Conservation (phyloP, 768 basidiomycete species). For the Peribolospora baueri region DNA sequence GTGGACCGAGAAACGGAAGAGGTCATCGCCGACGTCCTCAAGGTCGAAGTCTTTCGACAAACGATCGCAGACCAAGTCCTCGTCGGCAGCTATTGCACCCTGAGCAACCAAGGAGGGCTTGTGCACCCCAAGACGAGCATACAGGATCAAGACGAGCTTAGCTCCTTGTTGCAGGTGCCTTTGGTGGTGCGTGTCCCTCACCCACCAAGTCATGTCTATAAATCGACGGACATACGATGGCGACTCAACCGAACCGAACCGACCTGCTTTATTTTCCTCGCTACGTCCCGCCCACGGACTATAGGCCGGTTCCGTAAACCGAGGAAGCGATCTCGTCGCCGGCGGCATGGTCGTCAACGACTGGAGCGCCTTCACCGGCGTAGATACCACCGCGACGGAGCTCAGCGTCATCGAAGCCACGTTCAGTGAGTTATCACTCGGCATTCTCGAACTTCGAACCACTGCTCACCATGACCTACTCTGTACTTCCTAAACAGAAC, state of each 20-base stretch:
- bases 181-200: constrained; percentile 44
- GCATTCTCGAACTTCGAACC: too few relatives aligned
- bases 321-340: constrained; percentile 92
- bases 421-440: constrained; percentile 24
- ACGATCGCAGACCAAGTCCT: constrained; percentile 91
- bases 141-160: constrained; percentile 92
- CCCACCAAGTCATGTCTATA: too few relatives aligned
- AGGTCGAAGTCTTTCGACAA: constrained; percentile 96
- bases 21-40: constrained; percentile 96
- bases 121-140: constrained; percentile 94
- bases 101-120: constrained; percentile 89
- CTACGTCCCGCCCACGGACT: neutral
- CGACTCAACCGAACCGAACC: neutral
- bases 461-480: too few relatives aligned
- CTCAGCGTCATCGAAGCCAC: constrained; percentile 93
- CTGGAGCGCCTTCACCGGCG: constrained; percentile 97
- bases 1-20: constrained; percentile 97
- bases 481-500: too few relatives aligned
- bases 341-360: constrained; percentile 96
- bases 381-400: constrained; percentile 98
- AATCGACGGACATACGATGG: neutral
- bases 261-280: neutral
- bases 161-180: constrained; percentile 75
- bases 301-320: constrained; percentile 91
- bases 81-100: constrained; percentile 82